Evolutionary conservation across 495 filamentous ascomycete species (phyloP).

Genomic region (Neurospora terricola): DNA sequence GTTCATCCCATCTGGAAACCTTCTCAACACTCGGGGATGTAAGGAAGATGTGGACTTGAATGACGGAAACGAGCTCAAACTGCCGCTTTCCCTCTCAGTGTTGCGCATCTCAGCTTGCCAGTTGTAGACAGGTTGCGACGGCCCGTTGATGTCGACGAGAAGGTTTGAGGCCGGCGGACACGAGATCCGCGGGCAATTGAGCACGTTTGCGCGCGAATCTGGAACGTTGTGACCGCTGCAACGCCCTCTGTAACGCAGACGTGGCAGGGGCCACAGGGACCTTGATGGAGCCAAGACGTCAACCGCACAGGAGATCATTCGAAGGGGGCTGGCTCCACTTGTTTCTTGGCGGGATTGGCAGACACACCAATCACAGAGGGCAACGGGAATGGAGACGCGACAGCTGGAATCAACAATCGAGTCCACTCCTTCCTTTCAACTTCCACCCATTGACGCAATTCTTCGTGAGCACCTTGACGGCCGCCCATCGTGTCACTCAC

Average conservation of each 20-base stretch:
- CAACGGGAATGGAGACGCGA: neutral
- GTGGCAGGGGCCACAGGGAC: neutral
- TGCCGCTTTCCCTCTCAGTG: neutral
- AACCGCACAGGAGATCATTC: neutral
- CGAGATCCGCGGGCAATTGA: conserved; percentile 14
- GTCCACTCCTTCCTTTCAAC: neutral
- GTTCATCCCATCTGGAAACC: neutral
- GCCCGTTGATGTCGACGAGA: neutral
- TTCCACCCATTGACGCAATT: neutral
- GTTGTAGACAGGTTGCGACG: neutral
- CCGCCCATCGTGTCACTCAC: neutral
- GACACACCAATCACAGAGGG: neutral
- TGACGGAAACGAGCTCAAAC: neutral
- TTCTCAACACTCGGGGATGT: neutral
- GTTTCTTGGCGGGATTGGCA: neutral
- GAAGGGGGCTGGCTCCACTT: neutral
- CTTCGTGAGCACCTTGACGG: neutral
- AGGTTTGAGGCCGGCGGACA: neutral
- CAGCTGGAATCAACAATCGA: neutral
- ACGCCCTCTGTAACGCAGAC: neutral
- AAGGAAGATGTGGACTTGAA: neutral
- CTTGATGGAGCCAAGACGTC: neutral
- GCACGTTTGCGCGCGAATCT: conserved; percentile 23
- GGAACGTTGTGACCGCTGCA: neutral
- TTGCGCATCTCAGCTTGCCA: neutral